phyloP scores from a whole-genome alignment of 257 asterid genomes.

The Petrea volubilis region DNA sequence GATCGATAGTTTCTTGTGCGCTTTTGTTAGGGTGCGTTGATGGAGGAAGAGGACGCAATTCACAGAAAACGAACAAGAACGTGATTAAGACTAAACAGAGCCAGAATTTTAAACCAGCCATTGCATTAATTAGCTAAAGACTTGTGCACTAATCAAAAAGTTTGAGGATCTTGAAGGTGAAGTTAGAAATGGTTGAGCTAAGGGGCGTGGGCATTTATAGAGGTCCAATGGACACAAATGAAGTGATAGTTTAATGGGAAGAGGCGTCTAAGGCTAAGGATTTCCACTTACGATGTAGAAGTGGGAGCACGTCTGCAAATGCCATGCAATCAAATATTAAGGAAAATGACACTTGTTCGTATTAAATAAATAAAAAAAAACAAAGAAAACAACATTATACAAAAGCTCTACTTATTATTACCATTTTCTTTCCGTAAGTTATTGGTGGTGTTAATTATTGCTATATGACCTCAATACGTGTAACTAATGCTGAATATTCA shows the following conservation, averaged over 20 bases:
- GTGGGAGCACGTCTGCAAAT: constrained; percentile 25
- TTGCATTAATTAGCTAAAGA: neutral
- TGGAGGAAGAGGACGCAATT: constrained; percentile 25
- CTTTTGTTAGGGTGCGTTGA: neutral
- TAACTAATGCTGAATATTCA: constrained; percentile 4
- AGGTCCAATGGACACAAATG: neutral
- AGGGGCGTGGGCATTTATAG: constrained; percentile 25
- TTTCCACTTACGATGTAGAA: constrained; percentile 30
- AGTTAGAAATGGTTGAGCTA: constrained; percentile 13
- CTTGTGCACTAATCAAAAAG: neutral
- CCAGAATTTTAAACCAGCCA: constrained; percentile 30
- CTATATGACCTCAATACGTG: constrained; percentile 17
- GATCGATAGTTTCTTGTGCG: constrained; percentile 30
- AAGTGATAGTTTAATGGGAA: neutral
- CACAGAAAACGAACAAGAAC: neutral
- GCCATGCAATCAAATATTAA: constrained; percentile 22
- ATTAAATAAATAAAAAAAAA: neutral
- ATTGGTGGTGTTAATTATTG: constrained; percentile 17
- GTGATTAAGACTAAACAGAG: constrained; percentile 27
- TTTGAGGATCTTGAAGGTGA: neutral
- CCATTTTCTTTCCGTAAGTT: neutral
- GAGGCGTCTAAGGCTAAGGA: constrained; percentile 6
- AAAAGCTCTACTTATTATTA: neutral
- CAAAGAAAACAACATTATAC: neutral
- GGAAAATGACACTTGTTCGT: constrained; percentile 24